phyloP scores from a whole-genome alignment of 495 filamentous ascomycete species.

The Aspergillus egyptiacus region DNA sequence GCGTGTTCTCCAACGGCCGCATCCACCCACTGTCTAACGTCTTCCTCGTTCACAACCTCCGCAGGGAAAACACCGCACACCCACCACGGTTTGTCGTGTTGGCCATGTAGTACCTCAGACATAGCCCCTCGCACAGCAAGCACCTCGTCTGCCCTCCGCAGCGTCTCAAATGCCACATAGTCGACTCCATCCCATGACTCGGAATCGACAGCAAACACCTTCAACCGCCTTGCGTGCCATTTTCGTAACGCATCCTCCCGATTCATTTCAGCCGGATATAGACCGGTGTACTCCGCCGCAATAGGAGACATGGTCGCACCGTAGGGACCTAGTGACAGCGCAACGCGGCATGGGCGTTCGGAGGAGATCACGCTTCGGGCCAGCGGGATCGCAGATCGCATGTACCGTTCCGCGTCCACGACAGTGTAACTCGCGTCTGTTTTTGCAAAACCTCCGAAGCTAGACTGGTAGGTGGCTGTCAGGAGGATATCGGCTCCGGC shows the following conservation, averaged over 20 bases:
- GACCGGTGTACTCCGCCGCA: slow-evolving; percentile 56
- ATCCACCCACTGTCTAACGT: slow-evolving; percentile 23
- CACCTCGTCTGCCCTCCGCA: slow-evolving; percentile 54
- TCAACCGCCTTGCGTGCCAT: slow-evolving; percentile 53
- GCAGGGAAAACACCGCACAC: slow-evolving; percentile 57
- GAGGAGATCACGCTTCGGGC: slow-evolving; percentile 18
- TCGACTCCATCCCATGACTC: slow-evolving; percentile 30
- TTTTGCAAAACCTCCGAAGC: slow-evolving; percentile 45
- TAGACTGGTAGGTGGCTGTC: slow-evolving; percentile 62
- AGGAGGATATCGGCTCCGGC: slow-evolving; percentile 55
- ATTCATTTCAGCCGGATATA: slow-evolving; percentile 46
- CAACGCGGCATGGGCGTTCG: slow-evolving; percentile 22
- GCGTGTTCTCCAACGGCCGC: slow-evolving; percentile 21
- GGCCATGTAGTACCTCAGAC: slow-evolving; percentile 18
- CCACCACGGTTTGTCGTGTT: slow-evolving; percentile 42
- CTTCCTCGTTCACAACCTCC: slow-evolving; percentile 40
- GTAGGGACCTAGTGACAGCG: slow-evolving; percentile 57
- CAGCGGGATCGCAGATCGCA: slow-evolving; percentile 24
- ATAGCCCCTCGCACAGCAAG: slow-evolving; percentile 49
- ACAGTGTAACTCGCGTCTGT: slow-evolving; percentile 21
- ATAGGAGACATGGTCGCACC: slow-evolving; percentile 57
- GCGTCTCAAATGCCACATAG: slow-evolving; percentile 60
- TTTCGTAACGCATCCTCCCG: slow-evolving; percentile 33
- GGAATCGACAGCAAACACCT: slow-evolving; percentile 38
- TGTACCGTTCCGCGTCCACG: slow-evolving; percentile 12